Percentiles rank a stretch among this genome's conserved stretches.
Conservation (phyloP, 768 basidiomycete species). For the Hebeloma cylindrosporum region DNA sequence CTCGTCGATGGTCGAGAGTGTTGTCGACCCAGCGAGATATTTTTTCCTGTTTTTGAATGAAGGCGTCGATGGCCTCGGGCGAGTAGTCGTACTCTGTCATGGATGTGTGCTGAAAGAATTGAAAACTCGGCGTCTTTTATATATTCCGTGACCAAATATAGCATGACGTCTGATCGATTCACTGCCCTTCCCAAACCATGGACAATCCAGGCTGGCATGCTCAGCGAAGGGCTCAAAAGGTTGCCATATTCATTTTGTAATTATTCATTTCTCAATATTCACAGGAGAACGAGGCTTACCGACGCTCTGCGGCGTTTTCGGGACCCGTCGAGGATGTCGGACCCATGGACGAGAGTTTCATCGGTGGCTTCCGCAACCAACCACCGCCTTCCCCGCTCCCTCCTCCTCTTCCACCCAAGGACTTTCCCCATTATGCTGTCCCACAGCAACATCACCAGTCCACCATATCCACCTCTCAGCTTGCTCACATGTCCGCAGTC, state of each 20-base stretch:
- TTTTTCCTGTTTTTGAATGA: conserved; percentile 45
- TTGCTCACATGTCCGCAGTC: conserved; percentile 55
- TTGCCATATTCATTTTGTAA: conserved; percentile 22
- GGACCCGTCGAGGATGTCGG: conserved; percentile 56
- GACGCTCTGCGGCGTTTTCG: conserved; percentile 31
- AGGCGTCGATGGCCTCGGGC: conserved; percentile 50
- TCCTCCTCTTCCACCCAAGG: conserved; percentile 51
- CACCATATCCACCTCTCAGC: conserved; percentile 36
- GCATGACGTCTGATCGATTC: conserved; percentile 5
- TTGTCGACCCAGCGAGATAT: conserved; percentile 47
- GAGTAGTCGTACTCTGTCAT: conserved; percentile 69
- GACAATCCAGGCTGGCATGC: conserved; percentile 81
- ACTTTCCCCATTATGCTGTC: conserved; percentile 27
- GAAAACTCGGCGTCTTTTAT: no score
- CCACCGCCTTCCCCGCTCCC: conserved; percentile 42
- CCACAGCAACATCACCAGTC: conserved; percentile 9
- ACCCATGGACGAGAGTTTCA: conserved; percentile 62
- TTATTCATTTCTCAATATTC: conserved; percentile 5
- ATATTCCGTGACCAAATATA: no score
- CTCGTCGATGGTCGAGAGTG: conserved; percentile 25
- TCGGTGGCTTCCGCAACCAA: conserved; percentile 52
- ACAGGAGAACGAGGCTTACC: conserved; percentile 35
- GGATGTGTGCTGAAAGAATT: conserved; percentile 12
- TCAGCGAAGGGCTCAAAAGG: conserved; percentile 58
- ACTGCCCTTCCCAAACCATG: conserved; percentile 40